Base-by-base conservation (phyloP, 148 eudicot genomes). In the Cornus controversa region DNA sequence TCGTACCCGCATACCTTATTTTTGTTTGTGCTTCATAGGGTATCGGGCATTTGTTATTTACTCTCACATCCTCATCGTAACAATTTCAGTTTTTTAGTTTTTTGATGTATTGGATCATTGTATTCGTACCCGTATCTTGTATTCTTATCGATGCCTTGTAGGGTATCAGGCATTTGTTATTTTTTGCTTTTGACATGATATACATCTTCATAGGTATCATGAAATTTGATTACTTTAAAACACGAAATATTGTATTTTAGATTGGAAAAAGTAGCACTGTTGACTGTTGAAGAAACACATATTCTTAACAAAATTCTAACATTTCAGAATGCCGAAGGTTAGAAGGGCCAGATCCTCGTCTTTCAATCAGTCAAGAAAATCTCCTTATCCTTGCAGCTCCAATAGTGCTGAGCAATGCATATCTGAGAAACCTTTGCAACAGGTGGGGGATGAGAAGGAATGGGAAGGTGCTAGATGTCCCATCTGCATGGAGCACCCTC, bases 311-410 rank as follows among this genome's bases (percentile, higher is more conserved):
- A 6, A 54, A 16, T 37, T 67, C 68, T 74, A 64, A 47, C 66
- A 0, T 28, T 16, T n/a, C 71, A 78, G 31, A 26, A 87, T 87
- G 90, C 88, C 88, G 10, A 88, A 88, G 78, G 88, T 81, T 37
- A 79, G 80, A 80, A 81, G 82, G 66, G 72, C 40, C 25, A 70
- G 77, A 27, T 77, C 81, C 72, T 66, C 50, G 1, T 83, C 86
- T 34, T 53, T 65, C 23, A 73, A 77, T 75, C 62, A 69, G 36
- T 71, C 84, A 13, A 80, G 71, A 76, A 71, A 63, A 25, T 81
- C 82, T 42, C 90, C 90, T 42, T 85, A 77, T 72, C 53, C 78
- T 70, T 66, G 87, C 64, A 25, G 53, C 70, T 68, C 69, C n/a
- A 79, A 57, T 16, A 54, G 75, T 47, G 65, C 26, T 26, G 68